A percentile compares a stretch with the other conserved stretches of the same genome.
phyloP scores from a whole-genome alignment of 2,329 filamentous ascomycete genomes.

The Xylariales sp. region DNA sequence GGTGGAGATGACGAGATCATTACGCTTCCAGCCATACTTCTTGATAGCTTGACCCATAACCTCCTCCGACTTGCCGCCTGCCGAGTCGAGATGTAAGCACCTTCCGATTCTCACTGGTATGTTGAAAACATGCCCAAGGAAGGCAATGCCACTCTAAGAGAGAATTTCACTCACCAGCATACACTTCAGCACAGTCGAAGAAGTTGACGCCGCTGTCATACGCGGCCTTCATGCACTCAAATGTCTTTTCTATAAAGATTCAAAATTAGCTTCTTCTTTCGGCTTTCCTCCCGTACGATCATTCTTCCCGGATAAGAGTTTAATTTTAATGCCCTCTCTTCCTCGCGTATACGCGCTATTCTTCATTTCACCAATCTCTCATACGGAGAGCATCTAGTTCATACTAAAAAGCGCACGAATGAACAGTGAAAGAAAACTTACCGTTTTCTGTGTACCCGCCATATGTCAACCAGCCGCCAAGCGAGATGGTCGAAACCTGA shows the following conservation, averaged over 20 bases:
- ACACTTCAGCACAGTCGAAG: conserved; percentile 68
- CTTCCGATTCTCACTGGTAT: no score
- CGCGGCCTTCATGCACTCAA: conserved; percentile 70
- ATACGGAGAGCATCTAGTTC: neutral
- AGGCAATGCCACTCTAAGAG: neutral
- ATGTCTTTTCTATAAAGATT: conserved; percentile 63
- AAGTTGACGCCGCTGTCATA: conserved; percentile 72
- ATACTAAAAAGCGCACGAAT: neutral
- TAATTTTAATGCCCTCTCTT: neutral
- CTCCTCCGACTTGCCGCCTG: conserved; percentile 70
- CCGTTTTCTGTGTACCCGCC: conserved; percentile 77
- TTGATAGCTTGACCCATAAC: conserved; percentile 71
- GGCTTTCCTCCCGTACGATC: neutral
- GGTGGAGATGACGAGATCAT: conserved; percentile 71
- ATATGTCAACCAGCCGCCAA: conserved; percentile 80
- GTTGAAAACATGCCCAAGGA: neutral
- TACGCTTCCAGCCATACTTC: conserved; percentile 70
- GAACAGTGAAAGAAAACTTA: conserved; percentile 49
- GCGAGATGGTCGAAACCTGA: conserved; percentile 77
- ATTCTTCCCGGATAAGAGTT: neutral
- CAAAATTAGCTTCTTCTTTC: conserved; percentile 13
- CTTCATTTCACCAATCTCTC: neutral
- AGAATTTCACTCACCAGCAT: conserved; percentile 38
- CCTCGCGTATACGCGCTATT: neutral
- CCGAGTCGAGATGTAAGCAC: conserved; percentile 1